These are phyloP conservation scores for Xanthoparmelia taractica DNA, from an alignment of 495 filamentous ascomycete genomes.

Conservation along the genomic window DNA sequence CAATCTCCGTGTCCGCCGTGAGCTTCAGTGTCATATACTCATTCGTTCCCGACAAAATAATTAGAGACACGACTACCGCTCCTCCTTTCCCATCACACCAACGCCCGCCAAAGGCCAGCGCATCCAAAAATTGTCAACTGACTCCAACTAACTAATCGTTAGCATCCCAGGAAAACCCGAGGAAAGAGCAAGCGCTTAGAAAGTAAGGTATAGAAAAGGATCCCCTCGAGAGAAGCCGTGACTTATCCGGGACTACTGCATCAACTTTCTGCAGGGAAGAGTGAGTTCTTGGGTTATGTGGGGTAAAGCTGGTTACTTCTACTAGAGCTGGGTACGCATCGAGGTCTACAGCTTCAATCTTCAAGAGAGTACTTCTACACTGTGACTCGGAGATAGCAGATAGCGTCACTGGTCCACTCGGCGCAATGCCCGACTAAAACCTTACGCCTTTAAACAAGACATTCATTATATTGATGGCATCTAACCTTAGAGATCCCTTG, in stretches of 20 bases:
- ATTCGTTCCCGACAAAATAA: slow-evolving; percentile 1
- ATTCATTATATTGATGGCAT: neutral
- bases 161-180: neutral
- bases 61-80: neutral
- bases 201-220: neutral
- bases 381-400: no score
- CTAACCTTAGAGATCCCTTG: neutral
- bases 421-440: no score
- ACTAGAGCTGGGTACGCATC: neutral
- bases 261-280: slow-evolving; percentile 5
- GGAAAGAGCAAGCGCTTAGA: slow-evolving; percentile 13
- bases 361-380: no score
- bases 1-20: neutral
- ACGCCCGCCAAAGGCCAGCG: slow-evolving; percentile 16
- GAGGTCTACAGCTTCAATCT: slow-evolving; percentile 1
- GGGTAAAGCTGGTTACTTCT: slow-evolving; percentile 2
- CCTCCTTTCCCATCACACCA: neutral
- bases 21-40: neutral
- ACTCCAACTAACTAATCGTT: slow-evolving; percentile 2
- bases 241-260: slow-evolving; percentile 18
- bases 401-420: no score
- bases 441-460: no score
- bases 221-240: neutral
- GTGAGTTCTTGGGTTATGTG: slow-evolving; percentile 14
- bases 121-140: slow-evolving; percentile 16